Evolutionary conservation across 805 yeast genomes (phyloP).

Genomic region (Yamadazyma nakazawae): DNA sequence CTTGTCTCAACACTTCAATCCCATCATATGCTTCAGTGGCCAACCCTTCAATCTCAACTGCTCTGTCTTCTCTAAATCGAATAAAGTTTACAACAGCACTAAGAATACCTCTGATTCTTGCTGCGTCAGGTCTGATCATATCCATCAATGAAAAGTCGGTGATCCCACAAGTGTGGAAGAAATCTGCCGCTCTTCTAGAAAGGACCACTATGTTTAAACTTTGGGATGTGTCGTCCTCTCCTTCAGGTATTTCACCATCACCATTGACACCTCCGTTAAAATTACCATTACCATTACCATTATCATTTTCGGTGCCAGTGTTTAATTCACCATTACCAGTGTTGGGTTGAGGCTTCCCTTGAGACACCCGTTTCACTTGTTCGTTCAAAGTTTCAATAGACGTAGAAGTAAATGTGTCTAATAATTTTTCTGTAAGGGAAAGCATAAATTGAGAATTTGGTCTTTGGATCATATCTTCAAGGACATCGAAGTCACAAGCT

Average conservation of each 20-base stretch:
- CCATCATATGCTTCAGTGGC: conserved; percentile 52
- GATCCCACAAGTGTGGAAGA: conserved; percentile 71
- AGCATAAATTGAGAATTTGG: conserved; percentile 59
- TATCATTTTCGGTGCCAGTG: conserved; percentile 27
- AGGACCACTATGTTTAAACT: conserved; percentile 52
- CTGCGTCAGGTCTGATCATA: conserved; percentile 72
- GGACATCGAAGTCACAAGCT: conserved; percentile 58
- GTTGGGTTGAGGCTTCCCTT: neutral
- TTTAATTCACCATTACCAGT: neutral
- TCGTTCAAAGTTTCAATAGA: conserved; percentile 19
- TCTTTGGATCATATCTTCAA: conserved; percentile 54
- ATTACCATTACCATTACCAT: conserved; percentile 6
- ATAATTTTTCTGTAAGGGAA: conserved; percentile 54
- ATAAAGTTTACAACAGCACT: conserved; percentile 88
- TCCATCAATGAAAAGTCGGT: conserved; percentile 75
- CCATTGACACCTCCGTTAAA: neutral
- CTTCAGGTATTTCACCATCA: conserved; percentile 4
- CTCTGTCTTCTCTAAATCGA: conserved; percentile 73
- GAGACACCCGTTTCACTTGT: neutral
- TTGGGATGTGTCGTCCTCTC: conserved; percentile 25
- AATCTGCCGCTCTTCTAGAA: conserved; percentile 57
- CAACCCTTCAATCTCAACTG: conserved; percentile 63
- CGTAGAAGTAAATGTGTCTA: conserved; percentile 59
- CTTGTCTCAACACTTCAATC: conserved; percentile 37
- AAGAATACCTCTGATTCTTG: conserved; percentile 57